These are phyloP conservation scores for Boletus fagicola DNA, from an alignment of 768 basidiomycete genomes.

Conservation along the genomic window DNA sequence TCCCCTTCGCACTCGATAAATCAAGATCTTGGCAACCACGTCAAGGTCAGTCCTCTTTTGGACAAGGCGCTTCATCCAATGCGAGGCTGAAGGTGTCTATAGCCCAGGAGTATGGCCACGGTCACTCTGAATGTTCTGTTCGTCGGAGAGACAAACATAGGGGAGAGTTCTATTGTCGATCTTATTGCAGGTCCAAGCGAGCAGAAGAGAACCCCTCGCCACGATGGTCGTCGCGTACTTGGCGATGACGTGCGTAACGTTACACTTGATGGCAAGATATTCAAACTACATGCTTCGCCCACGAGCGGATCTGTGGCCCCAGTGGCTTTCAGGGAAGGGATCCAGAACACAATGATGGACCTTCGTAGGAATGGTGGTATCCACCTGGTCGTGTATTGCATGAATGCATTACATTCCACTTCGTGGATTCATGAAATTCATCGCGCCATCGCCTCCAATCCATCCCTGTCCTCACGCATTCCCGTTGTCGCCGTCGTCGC, in stretches of 20 bases:
- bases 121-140: slow-evolving; percentile 17
- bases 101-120: slow-evolving; percentile 8
- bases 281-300: slow-evolving; percentile 11
- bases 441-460: slow-evolving; percentile 5
- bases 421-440: slow-evolving; percentile 16
- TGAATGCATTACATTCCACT: slow-evolving; percentile 12
- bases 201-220: neutral
- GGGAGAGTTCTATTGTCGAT: slow-evolving; percentile 20
- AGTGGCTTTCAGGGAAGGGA: neutral
- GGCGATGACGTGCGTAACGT: slow-evolving; percentile 9
- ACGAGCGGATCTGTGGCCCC: slow-evolving; percentile 1
- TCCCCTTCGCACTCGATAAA: slow-evolving; percentile 12
- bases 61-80: neutral
- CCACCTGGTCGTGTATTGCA: slow-evolving; percentile 23
- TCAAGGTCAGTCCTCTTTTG: slow-evolving; percentile 14
- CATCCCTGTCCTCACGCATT: neutral
- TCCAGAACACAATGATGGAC: slow-evolving; percentile 6
- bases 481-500: slow-evolving; percentile 22
- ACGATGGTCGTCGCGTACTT: neutral
- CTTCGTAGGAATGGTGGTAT: slow-evolving; percentile 18
- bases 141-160: slow-evolving; percentile 22
- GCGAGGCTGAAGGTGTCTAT: slow-evolving; percentile 3
- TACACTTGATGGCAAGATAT: slow-evolving; percentile 15
- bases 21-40: neutral
- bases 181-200: slow-evolving; percentile 13